Conservation (phyloP, 495 filamentous ascomycete species). For the Chaetomium cochliodes region DNA sequence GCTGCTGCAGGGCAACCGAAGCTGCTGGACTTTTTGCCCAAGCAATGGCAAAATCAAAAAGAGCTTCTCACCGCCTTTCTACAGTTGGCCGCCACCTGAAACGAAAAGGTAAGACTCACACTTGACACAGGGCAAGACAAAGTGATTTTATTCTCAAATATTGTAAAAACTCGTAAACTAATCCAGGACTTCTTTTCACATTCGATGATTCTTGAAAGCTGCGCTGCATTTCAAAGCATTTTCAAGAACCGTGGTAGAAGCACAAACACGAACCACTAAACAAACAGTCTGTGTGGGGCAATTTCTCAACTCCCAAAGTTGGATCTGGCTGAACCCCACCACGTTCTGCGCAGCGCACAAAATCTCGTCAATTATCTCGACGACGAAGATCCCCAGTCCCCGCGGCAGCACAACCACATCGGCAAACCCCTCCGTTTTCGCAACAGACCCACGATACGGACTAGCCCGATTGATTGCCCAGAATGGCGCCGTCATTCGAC, state of each 20-base stretch:
- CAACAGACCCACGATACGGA: slow-evolving; percentile 13
- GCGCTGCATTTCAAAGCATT: neutral
- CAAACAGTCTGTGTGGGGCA: slow-evolving; percentile 33
- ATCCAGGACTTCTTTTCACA: neutral
- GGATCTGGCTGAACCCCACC: slow-evolving; percentile 37
- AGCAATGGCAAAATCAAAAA: slow-evolving; percentile 30
- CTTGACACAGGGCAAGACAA: neutral
- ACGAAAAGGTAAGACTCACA: neutral
- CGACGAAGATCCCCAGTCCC: slow-evolving; percentile 23
- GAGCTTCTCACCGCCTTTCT: slow-evolving; percentile 30
- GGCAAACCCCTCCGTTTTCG: slow-evolving; percentile 17
- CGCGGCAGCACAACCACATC: slow-evolving; percentile 28
- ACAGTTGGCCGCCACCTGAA: slow-evolving; percentile 23
- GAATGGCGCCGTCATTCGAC: slow-evolving; percentile 61
- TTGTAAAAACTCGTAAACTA: neutral
- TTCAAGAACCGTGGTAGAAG: neutral
- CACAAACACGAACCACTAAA: neutral
- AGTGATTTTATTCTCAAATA: neutral
- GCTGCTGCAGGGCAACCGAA: slow-evolving; percentile 19
- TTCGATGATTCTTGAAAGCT: neutral
- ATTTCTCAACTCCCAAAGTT: slow-evolving; percentile 23
- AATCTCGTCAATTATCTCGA: slow-evolving; percentile 37
- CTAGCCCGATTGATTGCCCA: slow-evolving; percentile 32
- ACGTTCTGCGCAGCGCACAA: slow-evolving; percentile 36
- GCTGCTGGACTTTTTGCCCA: slow-evolving; percentile 37